These are phyloP conservation scores for Serpula lacrymans DNA, from an alignment of 768 basidiomycete species.

Conservation along the genomic window DNA sequence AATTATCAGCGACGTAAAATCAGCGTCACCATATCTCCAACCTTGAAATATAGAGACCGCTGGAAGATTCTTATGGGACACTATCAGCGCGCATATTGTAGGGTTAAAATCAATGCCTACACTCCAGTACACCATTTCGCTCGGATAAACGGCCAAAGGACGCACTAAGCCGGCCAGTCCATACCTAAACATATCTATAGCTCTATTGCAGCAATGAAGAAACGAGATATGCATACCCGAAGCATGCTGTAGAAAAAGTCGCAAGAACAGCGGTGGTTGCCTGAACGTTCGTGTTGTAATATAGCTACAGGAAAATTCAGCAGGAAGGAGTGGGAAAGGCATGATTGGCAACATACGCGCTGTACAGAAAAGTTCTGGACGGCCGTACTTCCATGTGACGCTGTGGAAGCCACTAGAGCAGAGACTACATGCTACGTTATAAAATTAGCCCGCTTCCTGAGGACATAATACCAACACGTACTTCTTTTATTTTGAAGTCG, in stretches of 20 bases:
- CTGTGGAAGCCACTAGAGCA: conserved; percentile 54
- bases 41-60: conserved; percentile 61
- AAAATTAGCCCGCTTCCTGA: not conserved
- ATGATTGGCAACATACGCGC: conserved; percentile 31
- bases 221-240: conserved; percentile 39
- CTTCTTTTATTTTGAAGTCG: conserved; percentile 56
- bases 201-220: not conserved
- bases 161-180: conserved; percentile 58
- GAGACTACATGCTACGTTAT: conserved; percentile 59
- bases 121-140: conserved; percentile 60
- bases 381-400: conserved; percentile 48
- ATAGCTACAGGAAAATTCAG: conserved; percentile 44
- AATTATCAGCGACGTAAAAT: conserved; percentile 13
- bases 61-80: conserved; percentile 47
- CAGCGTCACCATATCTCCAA: conserved; percentile 16
- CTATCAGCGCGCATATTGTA: not conserved
- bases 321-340: not conserved
- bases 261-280: conserved; percentile 56
- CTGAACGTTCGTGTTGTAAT: conserved; percentile 54
- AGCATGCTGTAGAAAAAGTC: conserved; percentile 62
- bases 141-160: conserved; percentile 56
- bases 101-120: conserved; percentile 27
- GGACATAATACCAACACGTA: conserved; percentile 15
- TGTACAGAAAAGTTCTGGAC: conserved; percentile 63
- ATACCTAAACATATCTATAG: conserved; percentile 36